phyloP scores from a whole-genome alignment of 805 yeast genomes.

The Yarrowia sp. region DNA sequence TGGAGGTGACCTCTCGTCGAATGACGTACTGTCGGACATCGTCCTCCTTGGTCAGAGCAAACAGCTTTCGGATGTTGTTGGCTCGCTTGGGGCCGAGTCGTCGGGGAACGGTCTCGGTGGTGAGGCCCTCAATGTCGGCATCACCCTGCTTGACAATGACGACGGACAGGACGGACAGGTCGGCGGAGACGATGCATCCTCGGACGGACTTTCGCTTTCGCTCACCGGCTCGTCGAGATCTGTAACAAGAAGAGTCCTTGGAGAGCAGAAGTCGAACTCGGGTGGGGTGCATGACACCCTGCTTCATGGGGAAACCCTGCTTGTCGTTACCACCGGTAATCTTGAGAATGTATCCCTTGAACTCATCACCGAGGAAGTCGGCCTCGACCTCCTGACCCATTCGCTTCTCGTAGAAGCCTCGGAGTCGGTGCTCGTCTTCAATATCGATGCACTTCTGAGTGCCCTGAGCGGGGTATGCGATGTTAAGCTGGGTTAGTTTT shows the following conservation, averaged over 20 bases:
- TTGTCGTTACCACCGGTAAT: constrained; percentile 99
- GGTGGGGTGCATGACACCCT: constrained; percentile 99
- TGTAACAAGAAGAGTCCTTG: constrained; percentile 97
- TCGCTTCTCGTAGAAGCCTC: constrained; percentile 98
- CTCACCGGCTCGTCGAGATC: constrained; percentile 99
- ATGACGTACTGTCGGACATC: constrained; percentile 89
- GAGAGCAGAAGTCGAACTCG: constrained; percentile 95
- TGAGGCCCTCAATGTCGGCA: constrained; percentile 89
- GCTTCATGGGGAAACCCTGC: constrained; percentile 99
- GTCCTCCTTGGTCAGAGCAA: constrained; percentile 93
- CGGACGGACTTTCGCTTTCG: constrained; percentile 99
- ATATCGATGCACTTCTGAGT: constrained; percentile 96
- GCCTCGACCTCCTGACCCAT: constrained; percentile 99
- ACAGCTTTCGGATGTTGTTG: constrained; percentile 99
- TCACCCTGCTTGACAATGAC: constrained; percentile 98
- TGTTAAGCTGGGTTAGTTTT: constrained; percentile 68
- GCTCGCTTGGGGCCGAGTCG: constrained; percentile 99
- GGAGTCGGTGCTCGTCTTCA: constrained; percentile 98
- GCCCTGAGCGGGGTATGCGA: constrained; percentile 99
- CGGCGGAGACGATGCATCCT: constrained; percentile 98
- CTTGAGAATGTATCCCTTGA: constrained; percentile 98
- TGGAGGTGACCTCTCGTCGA: constrained; percentile 90
- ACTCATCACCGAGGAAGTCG: constrained; percentile 96
- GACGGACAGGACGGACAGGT: constrained; percentile 92
- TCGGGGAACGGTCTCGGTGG: constrained; percentile 93